Evolutionary conservation across 140 eudicot genomes (phyloP).

Genomic region (Oenanthe javanica): DNA sequence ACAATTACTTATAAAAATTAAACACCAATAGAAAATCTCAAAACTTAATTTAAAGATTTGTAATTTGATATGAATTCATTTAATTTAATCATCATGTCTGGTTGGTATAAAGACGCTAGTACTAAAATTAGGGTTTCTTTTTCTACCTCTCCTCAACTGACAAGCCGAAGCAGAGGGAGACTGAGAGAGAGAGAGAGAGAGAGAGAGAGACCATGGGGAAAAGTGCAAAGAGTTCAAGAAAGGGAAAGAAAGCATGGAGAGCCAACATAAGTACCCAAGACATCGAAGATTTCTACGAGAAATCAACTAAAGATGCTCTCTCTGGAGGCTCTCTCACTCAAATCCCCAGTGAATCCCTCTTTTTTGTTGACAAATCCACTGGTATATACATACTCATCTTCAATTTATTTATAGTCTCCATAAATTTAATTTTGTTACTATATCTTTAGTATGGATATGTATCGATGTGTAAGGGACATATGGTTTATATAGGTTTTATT

Average conservation of each 20-base stretch:
- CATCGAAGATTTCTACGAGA: conserved; percentile 61
- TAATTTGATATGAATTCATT: too few relatives aligned
- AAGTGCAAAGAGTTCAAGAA: conserved; percentile 67
- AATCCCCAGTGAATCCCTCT: conserved; percentile 55
- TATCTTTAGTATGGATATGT: too few relatives aligned
- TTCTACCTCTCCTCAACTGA: background rate
- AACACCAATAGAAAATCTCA: too few relatives aligned
- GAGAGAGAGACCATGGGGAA: conserved; percentile 50
- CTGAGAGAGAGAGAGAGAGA: background rate
- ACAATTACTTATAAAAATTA: too few relatives aligned
- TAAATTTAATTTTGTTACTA: too few relatives aligned
- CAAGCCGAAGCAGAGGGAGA: too few relatives aligned
- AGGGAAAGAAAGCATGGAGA: conserved; percentile 94
- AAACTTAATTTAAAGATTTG: too few relatives aligned
- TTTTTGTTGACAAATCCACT: conserved; percentile 68
- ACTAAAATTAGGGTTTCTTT: background rate
- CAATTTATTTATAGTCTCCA: too few relatives aligned
- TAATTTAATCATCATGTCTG: too few relatives aligned
- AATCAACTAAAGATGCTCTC: conserved; percentile 70
- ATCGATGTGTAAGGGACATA: too few relatives aligned
- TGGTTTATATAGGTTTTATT: background rate
- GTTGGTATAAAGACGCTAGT: background rate
- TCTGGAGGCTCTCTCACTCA: conserved; percentile 76
- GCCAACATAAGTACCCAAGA: conserved; percentile 78
- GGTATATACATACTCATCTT: conserved; percentile 30